Base-by-base conservation (phyloP, 2,329 filamentous ascomycete species). In the Apiospora aurea region DNA sequence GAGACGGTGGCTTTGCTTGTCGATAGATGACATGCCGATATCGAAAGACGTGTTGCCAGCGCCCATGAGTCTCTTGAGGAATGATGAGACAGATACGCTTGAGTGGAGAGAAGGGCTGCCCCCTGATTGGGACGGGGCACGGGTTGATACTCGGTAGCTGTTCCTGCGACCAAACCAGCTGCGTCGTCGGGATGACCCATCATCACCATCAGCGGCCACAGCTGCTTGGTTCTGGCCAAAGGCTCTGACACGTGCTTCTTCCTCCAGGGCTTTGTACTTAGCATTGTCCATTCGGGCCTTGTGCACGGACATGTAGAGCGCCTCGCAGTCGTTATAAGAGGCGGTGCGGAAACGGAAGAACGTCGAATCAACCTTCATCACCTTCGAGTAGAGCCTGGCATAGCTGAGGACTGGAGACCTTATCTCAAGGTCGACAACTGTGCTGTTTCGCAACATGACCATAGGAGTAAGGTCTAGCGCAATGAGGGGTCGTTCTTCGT, bases 271-370 rank as follows among this genome's bases (percentile, higher is more conserved):
- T 71, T 89, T 95, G 83, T 96, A 98, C 71, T 95, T 96, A 70
- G 94, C 92, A 80, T 98, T 98, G 83, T 97, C 94, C 80, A 97
- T 93, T 67, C 96, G 93, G 26, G 95, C 92, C 73, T 93, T 89
- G 81, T 98, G 97, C 74, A 98, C 95, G 61, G 96, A 89, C 78
- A 89, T 89, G 82, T 98, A 99, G 5, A 99, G 87, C 47, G 89
- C 88, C 75, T 93, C 91, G 79, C 95, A 97, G 74, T 98, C 96
- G 61, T 90, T 88, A 2, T 91, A 87, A 67, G 89, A 93, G 57
- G 92, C 87, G 67, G 94, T 94, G 57, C 96, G 92, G 88, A 98
- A 96, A 86, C 97, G 96, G 83, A 97, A 94, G 80, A 97, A 96
- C 77, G 85, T 87, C 44, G 87, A 87, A 18, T 91, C 92, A 69